These are phyloP conservation scores for Coemansia umbellata DNA, from an alignment of 192 early-diverging fungal genomes.

Conservation along the genomic window DNA sequence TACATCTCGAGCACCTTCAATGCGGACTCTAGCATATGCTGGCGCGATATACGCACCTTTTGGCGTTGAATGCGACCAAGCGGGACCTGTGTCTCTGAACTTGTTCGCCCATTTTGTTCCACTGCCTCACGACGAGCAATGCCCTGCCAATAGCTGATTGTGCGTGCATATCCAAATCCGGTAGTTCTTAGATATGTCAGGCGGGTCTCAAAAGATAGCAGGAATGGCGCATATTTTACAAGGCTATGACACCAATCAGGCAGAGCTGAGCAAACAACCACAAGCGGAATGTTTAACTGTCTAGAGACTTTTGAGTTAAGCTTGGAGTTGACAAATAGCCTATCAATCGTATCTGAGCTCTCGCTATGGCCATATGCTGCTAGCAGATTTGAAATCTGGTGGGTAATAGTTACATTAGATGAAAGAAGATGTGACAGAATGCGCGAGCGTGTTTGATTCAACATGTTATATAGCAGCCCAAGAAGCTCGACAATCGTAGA, in stretches of 20 bases:
- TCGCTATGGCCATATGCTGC: background rate
- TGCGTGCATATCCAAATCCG: conserved; percentile 81
- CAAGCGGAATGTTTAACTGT: conserved; percentile 85
- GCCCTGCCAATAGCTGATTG: conserved; percentile 64
- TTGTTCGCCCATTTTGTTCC: background rate
- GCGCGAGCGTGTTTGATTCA: background rate
- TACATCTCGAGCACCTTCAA: conserved; percentile 85
- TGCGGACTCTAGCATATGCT: conserved; percentile 75
- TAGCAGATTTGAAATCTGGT: background rate
- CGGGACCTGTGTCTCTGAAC: conserved; percentile 24
- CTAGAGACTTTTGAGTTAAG: conserved; percentile 79
- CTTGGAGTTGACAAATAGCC: conserved; percentile 71
- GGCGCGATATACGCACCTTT: conserved; percentile 83
- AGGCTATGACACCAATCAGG: conserved; percentile 73
- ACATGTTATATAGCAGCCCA: conserved; percentile 6
- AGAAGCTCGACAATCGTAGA: conserved; percentile 11
- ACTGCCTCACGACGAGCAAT: conserved; percentile 27
- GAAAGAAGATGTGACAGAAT: background rate
- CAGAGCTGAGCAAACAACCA: conserved; percentile 77
- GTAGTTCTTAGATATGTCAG: conserved; percentile 77
- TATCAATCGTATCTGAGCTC: background rate
- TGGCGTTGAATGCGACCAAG: conserved; percentile 75
- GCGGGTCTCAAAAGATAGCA: conserved; percentile 81
- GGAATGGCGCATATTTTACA: conserved; percentile 64
- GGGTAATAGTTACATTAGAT: background rate